phyloP scores from a whole-genome alignment of 305 asterid species.

The Solanum aculeatissimum region DNA sequence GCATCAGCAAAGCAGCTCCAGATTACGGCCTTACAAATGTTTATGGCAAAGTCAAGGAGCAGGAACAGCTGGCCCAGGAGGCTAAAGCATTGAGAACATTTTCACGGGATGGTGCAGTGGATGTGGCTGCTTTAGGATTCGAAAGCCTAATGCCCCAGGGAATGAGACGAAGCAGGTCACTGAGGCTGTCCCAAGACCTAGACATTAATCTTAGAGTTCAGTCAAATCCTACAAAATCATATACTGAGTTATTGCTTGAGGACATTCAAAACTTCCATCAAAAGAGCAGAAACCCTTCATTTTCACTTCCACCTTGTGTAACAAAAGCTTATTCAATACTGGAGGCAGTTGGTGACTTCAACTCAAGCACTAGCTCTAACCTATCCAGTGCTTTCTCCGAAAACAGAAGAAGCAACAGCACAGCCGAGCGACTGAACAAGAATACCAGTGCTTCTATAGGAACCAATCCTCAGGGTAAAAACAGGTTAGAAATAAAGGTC shows the following conservation, averaged over 20 bases:
- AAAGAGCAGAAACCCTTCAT: slow-evolving; percentile 27
- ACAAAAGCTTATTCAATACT: slow-evolving; percentile 77
- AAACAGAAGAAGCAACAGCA: slow-evolving; percentile 17
- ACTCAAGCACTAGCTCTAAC: slow-evolving; percentile 48
- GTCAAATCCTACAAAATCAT: slow-evolving; percentile 45
- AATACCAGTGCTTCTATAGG: slow-evolving; percentile 2
- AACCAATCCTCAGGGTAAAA: slow-evolving; percentile 10
- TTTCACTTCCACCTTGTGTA: slow-evolving; percentile 60
- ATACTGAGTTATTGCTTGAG: slow-evolving; percentile 63
- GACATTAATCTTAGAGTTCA: slow-evolving; percentile 43
- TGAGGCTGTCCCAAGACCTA: slow-evolving; percentile 53
- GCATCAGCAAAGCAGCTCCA: slow-evolving; percentile 9
- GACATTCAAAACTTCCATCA: slow-evolving; percentile 95
- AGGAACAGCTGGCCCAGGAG: slow-evolving; percentile 1
- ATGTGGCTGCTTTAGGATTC: slow-evolving; percentile 31
- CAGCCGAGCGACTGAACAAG: slow-evolving; percentile 11
- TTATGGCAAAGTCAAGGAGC: slow-evolving; percentile 23
- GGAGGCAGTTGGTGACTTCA: slow-evolving; percentile 89
- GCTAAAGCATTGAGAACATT: background rate
- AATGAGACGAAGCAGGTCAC: slow-evolving; percentile 49
- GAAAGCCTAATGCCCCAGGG: slow-evolving; percentile 19
- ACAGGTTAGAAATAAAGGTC: slow-evolving; percentile 16
- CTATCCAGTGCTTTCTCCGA: slow-evolving; percentile 21
- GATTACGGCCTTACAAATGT: slow-evolving; percentile 12
- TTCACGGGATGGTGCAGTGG: slow-evolving; percentile 18